Evolutionary conservation across 495 filamentous ascomycete species (phyloP).

Genomic region (Baudoinia panamericana): DNA sequence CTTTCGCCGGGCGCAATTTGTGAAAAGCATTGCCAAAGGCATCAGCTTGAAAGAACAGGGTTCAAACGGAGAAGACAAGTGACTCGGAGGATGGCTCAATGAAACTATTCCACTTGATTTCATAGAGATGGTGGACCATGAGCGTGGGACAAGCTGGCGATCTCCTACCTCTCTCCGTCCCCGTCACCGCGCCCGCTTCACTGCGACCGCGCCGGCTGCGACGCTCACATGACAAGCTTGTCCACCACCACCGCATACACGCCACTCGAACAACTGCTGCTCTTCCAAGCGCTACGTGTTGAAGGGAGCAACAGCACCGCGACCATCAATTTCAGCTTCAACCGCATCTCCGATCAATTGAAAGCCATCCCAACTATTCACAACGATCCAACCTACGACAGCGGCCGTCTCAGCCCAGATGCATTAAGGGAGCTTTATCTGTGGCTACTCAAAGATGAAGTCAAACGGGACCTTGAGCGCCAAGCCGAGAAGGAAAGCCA

Average conservation of each 20-base stretch:
- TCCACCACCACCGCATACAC: slow-evolving; percentile 33
- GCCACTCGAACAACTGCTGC: slow-evolving; percentile 73
- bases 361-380: slow-evolving; percentile 56
- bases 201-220: background rate
- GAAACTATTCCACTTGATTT: no score
- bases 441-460: slow-evolving; percentile 61
- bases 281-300: slow-evolving; percentile 70
- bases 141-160: background rate
- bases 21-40: no score
- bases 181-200: background rate
- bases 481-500: background rate
- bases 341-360: slow-evolving; percentile 58
- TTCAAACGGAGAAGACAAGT: no score
- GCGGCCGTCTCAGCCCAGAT: slow-evolving; percentile 60
- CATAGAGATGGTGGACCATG: background rate
- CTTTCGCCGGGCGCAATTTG: no score
- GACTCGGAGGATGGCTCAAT: no score
- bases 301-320: slow-evolving; percentile 38
- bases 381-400: slow-evolving; percentile 54
- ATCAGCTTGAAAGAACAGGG: no score
- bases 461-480: slow-evolving; percentile 27
- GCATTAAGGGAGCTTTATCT: slow-evolving; percentile 65
- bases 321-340: slow-evolving; percentile 49
- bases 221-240: slow-evolving; percentile 10
- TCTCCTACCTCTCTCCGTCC: background rate